Evolutionary conservation across 2,329 filamentous ascomycete genomes (phyloP).

Genomic region (Furcasterigmium furcatum): DNA sequence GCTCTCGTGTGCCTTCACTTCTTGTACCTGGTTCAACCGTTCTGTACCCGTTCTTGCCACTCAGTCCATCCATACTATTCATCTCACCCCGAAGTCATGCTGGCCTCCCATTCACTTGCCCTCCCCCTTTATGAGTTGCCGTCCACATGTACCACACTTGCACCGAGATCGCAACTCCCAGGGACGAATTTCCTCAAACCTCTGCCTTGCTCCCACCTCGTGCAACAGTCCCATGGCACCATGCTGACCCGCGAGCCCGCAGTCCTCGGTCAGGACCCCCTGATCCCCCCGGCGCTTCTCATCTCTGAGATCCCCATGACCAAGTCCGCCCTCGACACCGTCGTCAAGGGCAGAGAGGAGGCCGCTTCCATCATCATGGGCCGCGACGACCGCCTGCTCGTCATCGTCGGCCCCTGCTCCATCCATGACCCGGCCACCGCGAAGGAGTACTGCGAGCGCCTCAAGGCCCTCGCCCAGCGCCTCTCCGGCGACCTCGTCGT

Average conservation of each 20-base stretch:
- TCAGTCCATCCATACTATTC: background rate
- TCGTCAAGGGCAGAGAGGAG: conserved; percentile 67
- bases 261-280: conserved; percentile 93
- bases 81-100: conserved; percentile 1
- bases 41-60: background rate
- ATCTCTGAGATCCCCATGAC: conserved; percentile 79
- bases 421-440: conserved; percentile 91
- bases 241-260: conserved; percentile 24
- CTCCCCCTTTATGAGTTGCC: too few relatives aligned
- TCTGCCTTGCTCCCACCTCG: background rate
- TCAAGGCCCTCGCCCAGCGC: conserved; percentile 75
- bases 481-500: conserved; percentile 82
- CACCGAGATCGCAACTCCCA: background rate
- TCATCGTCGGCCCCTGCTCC: conserved; percentile 93
- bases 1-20: background rate
- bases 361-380: conserved; percentile 74
- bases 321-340: conserved; percentile 59
- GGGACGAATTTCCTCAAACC: too few relatives aligned
- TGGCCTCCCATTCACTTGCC: too few relatives aligned
- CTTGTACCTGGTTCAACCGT: background rate
- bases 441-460: conserved; percentile 79
- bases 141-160: background rate
- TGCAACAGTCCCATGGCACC: background rate
- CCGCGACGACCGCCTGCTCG: conserved; percentile 81
- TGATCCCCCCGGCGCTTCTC: conserved; percentile 86